Percentiles rank a stretch among this genome's conserved stretches.
Evolutionary conservation across 2,329 filamentous ascomycete genomes (phyloP).

Genomic region (Phyllosticta citribraziliensis): DNA sequence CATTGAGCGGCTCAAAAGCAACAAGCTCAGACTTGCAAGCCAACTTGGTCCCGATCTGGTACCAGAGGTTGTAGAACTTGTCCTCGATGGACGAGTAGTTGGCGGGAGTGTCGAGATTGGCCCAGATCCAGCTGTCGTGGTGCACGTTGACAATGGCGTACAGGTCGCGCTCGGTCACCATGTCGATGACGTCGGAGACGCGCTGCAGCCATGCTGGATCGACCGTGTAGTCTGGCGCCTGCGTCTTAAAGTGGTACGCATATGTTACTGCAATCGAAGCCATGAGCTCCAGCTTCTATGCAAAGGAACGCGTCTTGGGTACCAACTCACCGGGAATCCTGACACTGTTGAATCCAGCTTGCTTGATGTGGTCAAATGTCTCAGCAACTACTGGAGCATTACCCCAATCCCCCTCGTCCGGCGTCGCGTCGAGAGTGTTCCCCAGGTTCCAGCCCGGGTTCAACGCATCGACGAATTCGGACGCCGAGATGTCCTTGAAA

Average conservation of each 20-base stretch:
- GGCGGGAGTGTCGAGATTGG: conserved; percentile 40
- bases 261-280: conserved; percentile 40
- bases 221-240: conserved; percentile 45
- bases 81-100: conserved; percentile 46
- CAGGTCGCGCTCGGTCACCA: conserved; percentile 41
- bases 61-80: conserved; percentile 47
- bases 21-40: conserved; percentile 46
- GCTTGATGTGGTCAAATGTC: conserved; percentile 44
- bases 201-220: conserved; percentile 46
- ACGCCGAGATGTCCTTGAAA: conserved; percentile 38
- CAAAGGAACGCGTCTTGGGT: neutral
- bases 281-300: neutral
- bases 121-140: conserved; percentile 52
- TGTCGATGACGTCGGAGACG: conserved; percentile 48
- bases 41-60: conserved; percentile 46
- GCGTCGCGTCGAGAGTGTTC: conserved; percentile 49
- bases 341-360: conserved; percentile 48
- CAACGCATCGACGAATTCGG: conserved; percentile 38
- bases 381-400: conserved; percentile 41
- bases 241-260: conserved; percentile 44
- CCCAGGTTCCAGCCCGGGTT: conserved; percentile 52
- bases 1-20: conserved; percentile 52
- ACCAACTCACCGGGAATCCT: conserved; percentile 39
- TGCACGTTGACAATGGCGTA: conserved; percentile 50
- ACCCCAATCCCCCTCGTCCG: conserved; percentile 50